These are phyloP conservation scores for Chalciporus sp. DNA, from an alignment of 1,284 basidiomycete genomes.

Conservation along the genomic window DNA sequence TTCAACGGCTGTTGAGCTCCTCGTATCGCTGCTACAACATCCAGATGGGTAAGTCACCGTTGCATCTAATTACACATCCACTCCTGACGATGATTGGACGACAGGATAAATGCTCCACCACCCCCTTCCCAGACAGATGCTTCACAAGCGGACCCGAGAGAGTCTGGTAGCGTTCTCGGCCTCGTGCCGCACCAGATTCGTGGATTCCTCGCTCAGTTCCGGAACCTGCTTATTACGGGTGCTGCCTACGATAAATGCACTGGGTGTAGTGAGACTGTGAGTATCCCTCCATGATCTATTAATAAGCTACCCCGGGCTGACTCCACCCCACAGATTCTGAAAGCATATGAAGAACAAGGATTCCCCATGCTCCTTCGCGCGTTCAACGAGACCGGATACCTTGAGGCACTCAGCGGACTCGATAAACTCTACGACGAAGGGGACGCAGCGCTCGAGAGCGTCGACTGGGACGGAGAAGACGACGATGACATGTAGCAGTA, in stretches of 20 bases:
- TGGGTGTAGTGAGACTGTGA: slow-evolving; percentile 81
- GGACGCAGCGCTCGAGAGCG: slow-evolving; percentile 70
- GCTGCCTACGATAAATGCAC: slow-evolving; percentile 89
- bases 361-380: slow-evolving; percentile 81
- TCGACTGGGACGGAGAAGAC: slow-evolving; percentile 79
- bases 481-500: slow-evolving; percentile 38
- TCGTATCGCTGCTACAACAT: slow-evolving; percentile 90
- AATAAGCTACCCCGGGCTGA: background rate
- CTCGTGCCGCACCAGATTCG: slow-evolving; percentile 93
- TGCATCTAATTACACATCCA: background rate
- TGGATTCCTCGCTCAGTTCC: slow-evolving; percentile 87
- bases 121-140: slow-evolving; percentile 52
- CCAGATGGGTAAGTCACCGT: slow-evolving; percentile 68
- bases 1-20: slow-evolving; percentile 89
- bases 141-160: slow-evolving; percentile 34
- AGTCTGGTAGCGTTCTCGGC: slow-evolving; percentile 66
- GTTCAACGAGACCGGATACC: slow-evolving; percentile 83
- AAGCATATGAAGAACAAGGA: slow-evolving; percentile 75
- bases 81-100: background rate
- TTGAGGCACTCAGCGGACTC: slow-evolving; percentile 85
- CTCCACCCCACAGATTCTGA: slow-evolving; percentile 56
- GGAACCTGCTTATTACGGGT: slow-evolving; percentile 82
- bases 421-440: slow-evolving; percentile 83
- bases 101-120: slow-evolving; percentile 67
- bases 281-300: slow-evolving; percentile 23